Conservation (phyloP, 352 stramenopile species). For the Aphanomyces cochlioides region DNA sequence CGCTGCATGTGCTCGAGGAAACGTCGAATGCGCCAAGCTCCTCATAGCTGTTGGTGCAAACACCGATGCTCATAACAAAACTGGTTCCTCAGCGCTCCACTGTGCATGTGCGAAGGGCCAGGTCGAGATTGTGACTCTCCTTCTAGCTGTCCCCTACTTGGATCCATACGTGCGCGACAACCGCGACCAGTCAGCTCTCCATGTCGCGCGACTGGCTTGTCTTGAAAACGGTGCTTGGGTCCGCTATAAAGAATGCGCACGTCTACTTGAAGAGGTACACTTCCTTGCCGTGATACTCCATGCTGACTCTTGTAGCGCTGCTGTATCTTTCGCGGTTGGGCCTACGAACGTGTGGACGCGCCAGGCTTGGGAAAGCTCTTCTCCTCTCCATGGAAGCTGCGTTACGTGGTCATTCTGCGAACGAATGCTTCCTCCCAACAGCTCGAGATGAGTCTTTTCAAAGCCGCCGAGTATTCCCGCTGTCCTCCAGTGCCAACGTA, state of each 20-base stretch:
- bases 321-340: slow-evolving; percentile 17
- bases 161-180: slow-evolving; percentile 18
- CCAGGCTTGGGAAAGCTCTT: slow-evolving; percentile 6
- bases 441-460: slow-evolving; percentile 21
- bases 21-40: slow-evolving; percentile 31
- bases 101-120: slow-evolving; percentile 21
- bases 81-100: slow-evolving; percentile 19
- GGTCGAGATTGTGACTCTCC: slow-evolving; percentile 18
- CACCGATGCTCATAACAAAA: slow-evolving; percentile 10
- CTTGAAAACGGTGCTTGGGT: slow-evolving; percentile 23
- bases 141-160: slow-evolving; percentile 26
- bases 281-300: neutral
- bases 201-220: slow-evolving; percentile 21
- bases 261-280: slow-evolving; percentile 23
- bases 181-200: slow-evolving; percentile 10
- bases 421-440: slow-evolving; percentile 8
- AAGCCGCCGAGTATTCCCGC: slow-evolving; percentile 5
- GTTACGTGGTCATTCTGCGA: slow-evolving; percentile 22
- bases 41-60: slow-evolving; percentile 25
- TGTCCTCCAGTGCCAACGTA: slow-evolving; percentile 23
- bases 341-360: slow-evolving; percentile 13
- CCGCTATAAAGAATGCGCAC: slow-evolving; percentile 23
- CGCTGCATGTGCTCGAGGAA: slow-evolving; percentile 6
- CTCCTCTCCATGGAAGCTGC: slow-evolving; percentile 12
- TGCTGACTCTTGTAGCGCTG: slow-evolving; percentile 21